Percentiles rank a stretch among this genome's conserved stretches.
These are phyloP conservation scores for Talaromyces sp. DNA, from an alignment of 2,329 filamentous ascomycete genomes.

Conservation along the genomic window DNA sequence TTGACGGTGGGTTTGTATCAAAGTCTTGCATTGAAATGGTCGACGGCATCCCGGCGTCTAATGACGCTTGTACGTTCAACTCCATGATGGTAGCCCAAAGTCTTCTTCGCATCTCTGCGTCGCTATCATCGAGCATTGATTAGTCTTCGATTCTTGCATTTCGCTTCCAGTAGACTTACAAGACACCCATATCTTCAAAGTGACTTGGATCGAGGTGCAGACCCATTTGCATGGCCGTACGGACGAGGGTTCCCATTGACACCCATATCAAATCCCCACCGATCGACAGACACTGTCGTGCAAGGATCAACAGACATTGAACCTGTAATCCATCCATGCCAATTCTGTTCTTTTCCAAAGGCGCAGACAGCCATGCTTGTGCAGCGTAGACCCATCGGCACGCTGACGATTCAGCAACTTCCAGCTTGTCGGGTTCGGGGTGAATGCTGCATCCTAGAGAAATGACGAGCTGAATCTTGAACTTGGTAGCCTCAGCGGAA, in stretches of 20 bases:
- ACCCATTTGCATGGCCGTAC: constrained; percentile 52
- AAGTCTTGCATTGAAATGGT: constrained; percentile 42
- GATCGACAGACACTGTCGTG: neutral
- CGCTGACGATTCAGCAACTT: neutral
- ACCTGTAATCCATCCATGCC: neutral
- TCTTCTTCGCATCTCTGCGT: constrained; percentile 49
- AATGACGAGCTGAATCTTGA: constrained; percentile 1
- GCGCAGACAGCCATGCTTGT: constrained; percentile 8
- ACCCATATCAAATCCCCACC: constrained; percentile 33
- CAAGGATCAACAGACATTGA: constrained; percentile 11
- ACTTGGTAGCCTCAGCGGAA: neutral
- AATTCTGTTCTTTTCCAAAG: constrained; percentile 4
- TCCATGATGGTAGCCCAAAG: constrained; percentile 58
- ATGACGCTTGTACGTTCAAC: constrained; percentile 53
- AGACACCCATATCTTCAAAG: constrained; percentile 34
- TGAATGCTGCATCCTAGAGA: constrained; percentile 1
- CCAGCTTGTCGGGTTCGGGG: neutral
- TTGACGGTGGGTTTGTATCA: constrained; percentile 48
- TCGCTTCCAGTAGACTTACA: constrained; percentile 20
- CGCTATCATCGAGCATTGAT: constrained; percentile 12
- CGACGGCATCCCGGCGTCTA: constrained; percentile 55
- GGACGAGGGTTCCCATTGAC: constrained; percentile 47
- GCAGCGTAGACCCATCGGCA: constrained; percentile 8
- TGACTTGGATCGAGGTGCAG: constrained; percentile 45
- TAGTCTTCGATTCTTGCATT: neutral